A percentile compares a stretch with the other conserved stretches of the same genome.
These are phyloP conservation scores for Marasmius fiardii DNA, from an alignment of 1,284 basidiomycete species.

Conservation along the genomic window DNA sequence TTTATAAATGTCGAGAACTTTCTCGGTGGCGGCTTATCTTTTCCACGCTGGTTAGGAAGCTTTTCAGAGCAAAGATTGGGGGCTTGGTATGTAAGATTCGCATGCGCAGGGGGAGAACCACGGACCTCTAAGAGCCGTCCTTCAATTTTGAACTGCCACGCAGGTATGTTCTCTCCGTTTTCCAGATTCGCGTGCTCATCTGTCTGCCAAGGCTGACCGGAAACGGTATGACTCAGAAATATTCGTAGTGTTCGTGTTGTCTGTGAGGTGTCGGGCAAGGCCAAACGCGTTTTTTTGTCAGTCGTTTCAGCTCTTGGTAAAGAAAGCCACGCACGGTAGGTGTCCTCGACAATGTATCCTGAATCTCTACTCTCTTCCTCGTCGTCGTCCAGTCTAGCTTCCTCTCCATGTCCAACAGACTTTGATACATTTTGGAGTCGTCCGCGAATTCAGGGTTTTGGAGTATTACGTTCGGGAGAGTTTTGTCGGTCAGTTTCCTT, in stretches of 20 bases:
- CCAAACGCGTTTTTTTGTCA: background rate
- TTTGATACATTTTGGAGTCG: constrained; percentile 85
- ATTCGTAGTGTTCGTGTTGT: constrained; percentile 84
- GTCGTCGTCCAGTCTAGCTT: constrained; percentile 95
- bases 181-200: constrained; percentile 42
- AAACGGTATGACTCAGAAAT: constrained; percentile 87
- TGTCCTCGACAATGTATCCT: constrained; percentile 69
- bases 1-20: constrained; percentile 91
- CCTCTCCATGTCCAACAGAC: constrained; percentile 85
- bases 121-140: constrained; percentile 80
- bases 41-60: constrained; percentile 57
- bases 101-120: constrained; percentile 5
- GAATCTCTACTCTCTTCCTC: constrained; percentile 87
- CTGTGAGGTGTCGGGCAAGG: constrained; percentile 32
- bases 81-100: no score
- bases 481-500: constrained; percentile 79
- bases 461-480: constrained; percentile 67
- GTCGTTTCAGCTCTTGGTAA: background rate
- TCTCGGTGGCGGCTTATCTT: constrained; percentile 64
- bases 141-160: constrained; percentile 89
- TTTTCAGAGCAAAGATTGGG: constrained; percentile 21
- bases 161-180: constrained; percentile 79
- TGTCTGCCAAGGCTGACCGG: constrained; percentile 83
- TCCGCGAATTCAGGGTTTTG: constrained; percentile 69
- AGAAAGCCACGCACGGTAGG: constrained; percentile 46